Base-by-base conservation (phyloP, 345 rosid genomes). In the Citrus reticulata region DNA sequence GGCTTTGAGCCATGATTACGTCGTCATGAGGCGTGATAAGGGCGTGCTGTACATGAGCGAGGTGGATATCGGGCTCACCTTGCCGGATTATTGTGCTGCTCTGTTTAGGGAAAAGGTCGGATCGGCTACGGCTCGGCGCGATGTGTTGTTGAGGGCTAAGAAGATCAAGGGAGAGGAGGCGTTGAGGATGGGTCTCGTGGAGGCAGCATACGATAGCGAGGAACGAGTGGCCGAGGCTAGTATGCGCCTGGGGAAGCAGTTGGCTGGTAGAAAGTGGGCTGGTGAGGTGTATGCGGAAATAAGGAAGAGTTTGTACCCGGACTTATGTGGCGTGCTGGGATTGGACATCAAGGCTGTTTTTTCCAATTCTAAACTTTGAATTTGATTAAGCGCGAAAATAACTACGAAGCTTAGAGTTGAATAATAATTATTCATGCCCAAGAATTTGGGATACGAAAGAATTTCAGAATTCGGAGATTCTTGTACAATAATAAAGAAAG, bases 11-110 rank as follows among this genome's bases (percentile, higher is more conserved):
- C 98, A 93, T 63, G 98, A 49, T 76, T 93, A 93, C 72, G 35
- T 91, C 32, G 62, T 81, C 27, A 85, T 93, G 97, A 83, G 93
- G 85, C 82, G 89, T 42, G 95, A 92, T 51, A 88, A 80, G 54
- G 95, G 97, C 25, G 91, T 95, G 67, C 73, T 93, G 58, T 95
- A 90, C 89, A 93, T 93, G 98, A 87, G 92, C 74, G 98, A 93
- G 76, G 78, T 92, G 27, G 93, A 93, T 62, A 63, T 91, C 9
- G 93, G 93, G 81, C 88, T 93, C 3, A 54, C 89, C 30, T 8
- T 91, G 69, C 95, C 98, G 9, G 90, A 89, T n/a, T 90, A 91
- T 58, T 89, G 89, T 73, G 32, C 76, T 70, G 88, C 88, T 20
- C 14, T 89, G 85, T 46, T 89, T 0, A 20, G 87, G 69, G 86